phyloP scores from a whole-genome alignment of 2,329 filamentous ascomycete genomes.

The Pseudohalonectria lignicola region DNA sequence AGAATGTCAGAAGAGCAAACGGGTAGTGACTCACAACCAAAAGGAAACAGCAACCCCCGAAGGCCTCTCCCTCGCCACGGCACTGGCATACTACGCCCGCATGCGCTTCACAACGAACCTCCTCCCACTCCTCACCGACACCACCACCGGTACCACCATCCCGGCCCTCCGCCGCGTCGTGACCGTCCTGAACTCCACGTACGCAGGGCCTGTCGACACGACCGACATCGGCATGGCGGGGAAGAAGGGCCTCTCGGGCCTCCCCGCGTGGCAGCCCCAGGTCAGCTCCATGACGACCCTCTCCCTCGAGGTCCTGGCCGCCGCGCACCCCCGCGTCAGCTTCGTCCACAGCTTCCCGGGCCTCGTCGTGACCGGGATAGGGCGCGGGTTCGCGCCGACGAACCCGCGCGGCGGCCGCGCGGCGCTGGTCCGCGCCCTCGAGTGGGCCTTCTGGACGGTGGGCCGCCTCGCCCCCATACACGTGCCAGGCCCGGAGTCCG shows the following conservation, averaged over 20 bases:
- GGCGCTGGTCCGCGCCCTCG: slow-evolving; percentile 7
- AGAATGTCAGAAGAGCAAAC: too few species aligned
- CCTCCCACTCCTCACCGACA: slow-evolving; percentile 39
- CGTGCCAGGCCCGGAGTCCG: slow-evolving; percentile 18
- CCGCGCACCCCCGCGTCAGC: slow-evolving; percentile 26
- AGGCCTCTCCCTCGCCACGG: slow-evolving; percentile 38
- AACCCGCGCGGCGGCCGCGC: slow-evolving; percentile 14
- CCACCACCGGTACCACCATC: slow-evolving; percentile 17
- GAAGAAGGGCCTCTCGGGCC: slow-evolving; percentile 15
- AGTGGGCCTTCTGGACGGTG: slow-evolving; percentile 17
- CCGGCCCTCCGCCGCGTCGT: slow-evolving; percentile 41
- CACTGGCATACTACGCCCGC: slow-evolving; percentile 45
- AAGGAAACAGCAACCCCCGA: slow-evolving; percentile 38
- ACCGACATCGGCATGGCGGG: slow-evolving; percentile 22
- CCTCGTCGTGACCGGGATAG: slow-evolving; percentile 20
- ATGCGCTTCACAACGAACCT: slow-evolving; percentile 45
- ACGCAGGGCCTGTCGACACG: slow-evolving; percentile 35
- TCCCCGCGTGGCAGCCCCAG: slow-evolving; percentile 29
- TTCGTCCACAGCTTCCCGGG: slow-evolving; percentile 29
- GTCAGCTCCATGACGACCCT: slow-evolving; percentile 38
- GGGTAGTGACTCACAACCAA: background rate
- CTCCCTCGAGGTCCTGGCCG: slow-evolving; percentile 33
- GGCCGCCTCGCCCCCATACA: slow-evolving; percentile 10
- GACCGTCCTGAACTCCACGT: slow-evolving; percentile 39
- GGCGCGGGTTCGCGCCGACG: slow-evolving; percentile 3